Percentiles rank a stretch among this genome's conserved stretches.
Conservation (phyloP, 768 basidiomycete genomes). For the Pulveroboletus sp. region DNA sequence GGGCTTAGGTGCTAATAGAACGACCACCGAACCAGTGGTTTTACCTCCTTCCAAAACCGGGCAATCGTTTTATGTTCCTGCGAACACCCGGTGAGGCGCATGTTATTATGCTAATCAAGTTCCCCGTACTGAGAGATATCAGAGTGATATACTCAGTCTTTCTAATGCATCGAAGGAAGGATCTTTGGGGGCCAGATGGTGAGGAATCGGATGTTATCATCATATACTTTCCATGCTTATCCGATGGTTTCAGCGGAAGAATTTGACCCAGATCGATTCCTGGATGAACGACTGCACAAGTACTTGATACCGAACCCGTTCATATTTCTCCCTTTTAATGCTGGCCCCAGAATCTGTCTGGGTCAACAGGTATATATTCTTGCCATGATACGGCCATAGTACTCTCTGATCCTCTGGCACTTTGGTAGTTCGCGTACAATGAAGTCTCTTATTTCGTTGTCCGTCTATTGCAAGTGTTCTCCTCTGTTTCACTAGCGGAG, state of each 20-base stretch:
- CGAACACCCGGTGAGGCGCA: constrained; percentile 25
- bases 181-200: constrained; percentile 71
- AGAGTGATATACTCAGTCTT: constrained; percentile 46
- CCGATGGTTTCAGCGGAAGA: constrained; percentile 37
- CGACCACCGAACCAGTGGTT: constrained; percentile 18
- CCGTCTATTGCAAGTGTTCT: constrained; percentile 54
- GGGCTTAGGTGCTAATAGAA: constrained; percentile 13
- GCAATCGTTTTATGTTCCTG: constrained; percentile 32
- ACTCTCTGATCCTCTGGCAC: no score
- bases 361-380: constrained; percentile 35
- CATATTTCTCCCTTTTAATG: constrained; percentile 44
- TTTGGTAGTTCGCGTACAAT: constrained; percentile 56
- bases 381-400: no score
- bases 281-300: constrained; percentile 54
- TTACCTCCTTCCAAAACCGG: constrained; percentile 23
- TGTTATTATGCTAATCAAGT: not conserved
- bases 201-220: not conserved
- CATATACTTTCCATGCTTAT: not conserved
- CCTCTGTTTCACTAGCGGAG: constrained; percentile 39
- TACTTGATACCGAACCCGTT: constrained; percentile 53
- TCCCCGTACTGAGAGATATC: not conserved
- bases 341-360: constrained; percentile 37
- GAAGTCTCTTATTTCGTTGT: constrained; percentile 62
- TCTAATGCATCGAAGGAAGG: constrained; percentile 57
- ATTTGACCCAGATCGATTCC: constrained; percentile 66